Percentiles rank a stretch among this genome's conserved stretches.
Conservation (phyloP, 192 early-diverging fungal genomes). For the Gaertneriomyces semiglobifer region DNA sequence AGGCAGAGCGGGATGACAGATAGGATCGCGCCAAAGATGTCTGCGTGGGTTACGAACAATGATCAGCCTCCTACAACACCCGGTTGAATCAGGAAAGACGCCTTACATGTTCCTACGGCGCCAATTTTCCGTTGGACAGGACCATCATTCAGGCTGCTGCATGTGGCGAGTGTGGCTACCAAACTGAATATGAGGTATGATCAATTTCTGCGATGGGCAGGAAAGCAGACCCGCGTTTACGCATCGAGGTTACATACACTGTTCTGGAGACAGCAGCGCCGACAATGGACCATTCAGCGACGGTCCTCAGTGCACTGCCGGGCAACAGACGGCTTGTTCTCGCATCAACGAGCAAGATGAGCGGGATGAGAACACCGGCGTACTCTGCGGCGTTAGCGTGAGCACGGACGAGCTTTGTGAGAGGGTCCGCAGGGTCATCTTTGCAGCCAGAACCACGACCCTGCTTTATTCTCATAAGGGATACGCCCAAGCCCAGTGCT, state of each 20-base stretch:
- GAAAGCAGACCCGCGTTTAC: neutral
- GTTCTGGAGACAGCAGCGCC: conserved; percentile 4
- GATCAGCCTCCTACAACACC: neutral
- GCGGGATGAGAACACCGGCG: conserved; percentile 18
- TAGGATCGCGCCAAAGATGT: neutral
- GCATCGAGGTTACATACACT: neutral
- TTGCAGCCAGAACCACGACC: neutral
- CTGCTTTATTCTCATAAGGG: neutral
- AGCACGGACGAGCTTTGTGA: neutral
- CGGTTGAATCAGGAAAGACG: neutral
- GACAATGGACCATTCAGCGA: neutral
- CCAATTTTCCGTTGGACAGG: neutral
- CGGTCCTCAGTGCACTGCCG: conserved; percentile 1
- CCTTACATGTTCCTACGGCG: neutral
- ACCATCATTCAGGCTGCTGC: neutral
- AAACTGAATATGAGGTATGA: neutral
- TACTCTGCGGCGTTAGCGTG: conserved; percentile 4
- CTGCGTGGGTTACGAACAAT: neutral
- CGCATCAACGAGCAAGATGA: conserved; percentile 17
- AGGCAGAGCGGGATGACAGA: neutral
- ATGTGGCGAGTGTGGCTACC: neutral
- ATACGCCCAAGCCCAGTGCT: neutral
- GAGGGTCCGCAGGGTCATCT: conserved; percentile 10
- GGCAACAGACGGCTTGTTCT: neutral
- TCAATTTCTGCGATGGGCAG: no score